These are phyloP conservation scores for Hypoxylon sp. DNA, from an alignment of 2,329 filamentous ascomycete genomes.

Conservation along the genomic window DNA sequence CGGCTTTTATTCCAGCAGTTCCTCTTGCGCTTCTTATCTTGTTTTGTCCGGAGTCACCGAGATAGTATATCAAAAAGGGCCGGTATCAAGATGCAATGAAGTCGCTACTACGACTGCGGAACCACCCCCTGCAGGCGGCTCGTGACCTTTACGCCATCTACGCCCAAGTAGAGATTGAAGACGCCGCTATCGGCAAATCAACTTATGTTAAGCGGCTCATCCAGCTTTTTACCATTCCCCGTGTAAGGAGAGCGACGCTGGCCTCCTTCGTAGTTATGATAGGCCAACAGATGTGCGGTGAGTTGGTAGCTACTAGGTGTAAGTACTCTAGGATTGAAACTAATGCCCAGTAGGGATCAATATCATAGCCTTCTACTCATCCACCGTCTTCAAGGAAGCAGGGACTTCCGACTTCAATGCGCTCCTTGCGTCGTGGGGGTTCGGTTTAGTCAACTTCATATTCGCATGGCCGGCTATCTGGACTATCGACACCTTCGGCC, in stretches of 20 bases:
- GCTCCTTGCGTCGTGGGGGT: slow-evolving; percentile 61
- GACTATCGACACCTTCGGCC: slow-evolving; percentile 77
- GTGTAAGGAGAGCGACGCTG: slow-evolving; percentile 73
- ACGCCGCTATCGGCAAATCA: slow-evolving; percentile 57
- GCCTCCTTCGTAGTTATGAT: slow-evolving; percentile 79
- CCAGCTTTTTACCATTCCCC: slow-evolving; percentile 71
- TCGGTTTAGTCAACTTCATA: slow-evolving; percentile 71
- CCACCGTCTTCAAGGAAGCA: slow-evolving; percentile 62
- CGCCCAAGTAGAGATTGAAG: slow-evolving; percentile 58
- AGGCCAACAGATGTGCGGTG: slow-evolving; percentile 72
- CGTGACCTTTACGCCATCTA: slow-evolving; percentile 59
- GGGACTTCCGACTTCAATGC: slow-evolving; percentile 59
- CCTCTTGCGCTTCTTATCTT: slow-evolving; percentile 44
- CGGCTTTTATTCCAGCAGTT: slow-evolving; percentile 48
- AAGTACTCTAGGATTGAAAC: not conserved
- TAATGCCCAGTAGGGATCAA: slow-evolving; percentile 56
- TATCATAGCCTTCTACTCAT: slow-evolving; percentile 66
- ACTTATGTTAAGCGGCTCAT: slow-evolving; percentile 33
- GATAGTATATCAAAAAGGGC: slow-evolving; percentile 64
- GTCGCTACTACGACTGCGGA: slow-evolving; percentile 62
- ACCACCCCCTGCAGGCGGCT: slow-evolving; percentile 66
- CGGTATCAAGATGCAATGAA: slow-evolving; percentile 62
- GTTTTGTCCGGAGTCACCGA: slow-evolving; percentile 63
- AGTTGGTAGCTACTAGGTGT: not conserved
- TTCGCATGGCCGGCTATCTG: slow-evolving; percentile 77